A percentile compares a stretch with the other conserved stretches of the same genome.
Conservation (phyloP, 371 early-diverging fungal species). For the Chytridiales sp. region DNA sequence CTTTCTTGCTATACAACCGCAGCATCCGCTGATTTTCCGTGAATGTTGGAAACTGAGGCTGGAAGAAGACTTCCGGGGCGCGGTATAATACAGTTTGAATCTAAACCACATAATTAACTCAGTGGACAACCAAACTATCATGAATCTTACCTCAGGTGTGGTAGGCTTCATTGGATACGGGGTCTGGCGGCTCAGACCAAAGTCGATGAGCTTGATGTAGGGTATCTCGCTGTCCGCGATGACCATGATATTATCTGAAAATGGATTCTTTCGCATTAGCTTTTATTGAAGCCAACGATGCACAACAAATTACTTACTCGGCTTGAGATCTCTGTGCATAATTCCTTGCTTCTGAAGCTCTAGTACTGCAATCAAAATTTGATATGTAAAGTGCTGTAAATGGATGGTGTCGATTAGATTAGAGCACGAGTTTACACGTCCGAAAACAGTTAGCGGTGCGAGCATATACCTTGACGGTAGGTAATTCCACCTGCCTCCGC, state of each 20-base stretch:
- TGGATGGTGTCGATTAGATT: conserved; percentile 2
- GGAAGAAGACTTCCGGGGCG: conserved; percentile 19
- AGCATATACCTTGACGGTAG: too few species aligned
- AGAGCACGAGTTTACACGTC: too few species aligned
- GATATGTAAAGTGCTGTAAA: conserved; percentile 15
- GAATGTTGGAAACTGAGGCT: not conserved
- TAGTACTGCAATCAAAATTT: conserved; percentile 30
- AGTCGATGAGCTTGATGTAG: conserved; percentile 24
- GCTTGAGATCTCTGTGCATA: conserved; percentile 45
- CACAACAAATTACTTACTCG: too few species aligned
- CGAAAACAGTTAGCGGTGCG: too few species aligned
- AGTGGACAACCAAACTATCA: too few species aligned
- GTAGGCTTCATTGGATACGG: not conserved
- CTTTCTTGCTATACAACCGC: conserved; percentile 72
- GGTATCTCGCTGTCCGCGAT: not conserved
- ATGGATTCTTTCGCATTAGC: conserved; percentile 21
- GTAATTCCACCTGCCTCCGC: too few species aligned
- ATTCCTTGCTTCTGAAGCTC: conserved; percentile 39
- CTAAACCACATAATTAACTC: not conserved
- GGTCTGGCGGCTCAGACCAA: conserved; percentile 17
- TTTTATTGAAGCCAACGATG: too few species aligned
- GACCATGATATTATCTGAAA: not conserved
- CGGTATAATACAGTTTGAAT: conserved; percentile 14
- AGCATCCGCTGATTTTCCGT: not conserved
- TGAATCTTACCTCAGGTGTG: not conserved